Conservation (phyloP, 257 asterid species). For the Avicennia marina region DNA sequence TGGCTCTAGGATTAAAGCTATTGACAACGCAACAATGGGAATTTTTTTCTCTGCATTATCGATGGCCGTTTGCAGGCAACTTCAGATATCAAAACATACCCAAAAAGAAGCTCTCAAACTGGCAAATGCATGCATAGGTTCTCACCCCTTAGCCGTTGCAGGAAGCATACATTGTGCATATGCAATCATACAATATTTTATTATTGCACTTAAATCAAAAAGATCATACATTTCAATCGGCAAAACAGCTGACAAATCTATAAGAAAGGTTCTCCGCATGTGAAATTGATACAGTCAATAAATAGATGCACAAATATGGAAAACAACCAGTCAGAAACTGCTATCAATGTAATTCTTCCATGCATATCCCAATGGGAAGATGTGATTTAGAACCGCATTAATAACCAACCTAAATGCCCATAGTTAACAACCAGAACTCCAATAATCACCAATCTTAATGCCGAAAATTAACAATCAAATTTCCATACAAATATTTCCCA, state of each 20-base stretch:
- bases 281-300: background rate
- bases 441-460: too few species aligned
- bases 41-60: conserved; percentile 6
- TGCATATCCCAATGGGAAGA: background rate
- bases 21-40: conserved; percentile 15
- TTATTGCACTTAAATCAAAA: background rate
- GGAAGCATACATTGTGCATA: background rate
- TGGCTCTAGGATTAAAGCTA: background rate
- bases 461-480: conserved; percentile 12
- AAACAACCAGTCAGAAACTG: background rate
- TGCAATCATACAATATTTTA: background rate
- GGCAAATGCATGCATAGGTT: background rate
- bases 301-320: background rate
- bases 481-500: background rate
- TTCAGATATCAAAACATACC: background rate
- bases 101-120: background rate
- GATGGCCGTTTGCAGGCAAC: too few species aligned
- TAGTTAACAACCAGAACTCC: too few species aligned
- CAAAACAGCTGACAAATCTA: background rate
- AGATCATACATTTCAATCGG: background rate
- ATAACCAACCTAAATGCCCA: background rate
- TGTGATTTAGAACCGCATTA: background rate
- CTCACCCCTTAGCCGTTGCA: background rate
- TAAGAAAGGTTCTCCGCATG: background rate
- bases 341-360: background rate